phyloP scores from a whole-genome alignment of 2,329 filamentous ascomycete species.

The Eutypa lata region DNA sequence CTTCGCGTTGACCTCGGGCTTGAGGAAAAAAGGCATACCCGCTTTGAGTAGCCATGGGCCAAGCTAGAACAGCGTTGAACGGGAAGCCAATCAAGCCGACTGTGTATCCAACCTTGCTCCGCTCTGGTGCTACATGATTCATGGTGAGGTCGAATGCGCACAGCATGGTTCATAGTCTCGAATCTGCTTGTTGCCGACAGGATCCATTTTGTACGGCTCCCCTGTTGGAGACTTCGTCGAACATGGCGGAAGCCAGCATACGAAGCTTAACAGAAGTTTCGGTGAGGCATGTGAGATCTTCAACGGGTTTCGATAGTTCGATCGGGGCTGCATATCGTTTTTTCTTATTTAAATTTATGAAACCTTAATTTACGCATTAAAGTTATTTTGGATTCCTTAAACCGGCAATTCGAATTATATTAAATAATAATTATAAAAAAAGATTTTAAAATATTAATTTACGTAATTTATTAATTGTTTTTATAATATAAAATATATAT shows the following conservation, averaged over 20 bases:
- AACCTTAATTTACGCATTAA: too few relatives aligned
- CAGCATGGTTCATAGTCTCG: background rate
- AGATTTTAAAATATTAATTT: too few relatives aligned
- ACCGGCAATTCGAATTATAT: too few relatives aligned
- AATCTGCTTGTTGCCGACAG: background rate
- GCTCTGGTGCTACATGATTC: background rate
- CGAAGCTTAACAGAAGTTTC: background rate
- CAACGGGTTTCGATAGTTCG: background rate
- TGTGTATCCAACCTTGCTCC: conserved; percentile 3
- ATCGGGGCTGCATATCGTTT: background rate
- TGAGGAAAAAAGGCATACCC: conserved; percentile 48
- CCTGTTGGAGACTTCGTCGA: conserved; percentile 6
- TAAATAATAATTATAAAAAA: too few relatives aligned
- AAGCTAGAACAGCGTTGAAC: conserved; percentile 46
- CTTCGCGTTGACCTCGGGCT: conserved; percentile 46
- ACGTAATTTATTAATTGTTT: too few relatives aligned
- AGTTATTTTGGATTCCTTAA: too few relatives aligned
- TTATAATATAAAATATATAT: too few relatives aligned
- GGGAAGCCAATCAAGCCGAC: conserved; percentile 47
- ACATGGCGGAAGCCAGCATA: conserved; percentile 7
- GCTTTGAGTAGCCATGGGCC: conserved; percentile 49
- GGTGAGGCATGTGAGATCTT: background rate
- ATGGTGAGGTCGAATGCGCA: background rate
- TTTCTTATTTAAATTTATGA: too few relatives aligned
- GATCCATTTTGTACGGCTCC: conserved; percentile 3